Evolutionary conservation across 2,329 filamentous ascomycete species (phyloP), one percentile per base, ranked within the genome.

Genomic region (Neofusicoccum laricinum): DNA sequence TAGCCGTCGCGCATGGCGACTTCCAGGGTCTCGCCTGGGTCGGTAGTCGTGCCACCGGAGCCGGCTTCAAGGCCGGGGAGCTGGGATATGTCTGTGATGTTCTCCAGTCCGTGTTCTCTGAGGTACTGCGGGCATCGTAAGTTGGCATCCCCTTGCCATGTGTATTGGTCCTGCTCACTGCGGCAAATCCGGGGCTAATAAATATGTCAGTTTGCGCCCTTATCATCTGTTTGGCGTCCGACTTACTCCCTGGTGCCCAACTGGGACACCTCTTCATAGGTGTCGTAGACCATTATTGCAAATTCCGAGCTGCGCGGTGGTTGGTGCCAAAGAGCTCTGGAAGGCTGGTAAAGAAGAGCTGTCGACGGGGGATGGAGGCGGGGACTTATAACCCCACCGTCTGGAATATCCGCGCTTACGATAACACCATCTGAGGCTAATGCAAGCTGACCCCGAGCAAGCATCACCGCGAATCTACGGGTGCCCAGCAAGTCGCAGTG

Each of bases 1-100:
- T 34, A 36, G 15, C 55, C 55, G 25, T 58, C 55, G 40, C 55
- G 55, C 55, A 58, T 58, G 55, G 55, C 40, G 17, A 58, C 41
- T 8, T 36, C 40, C 36, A 58, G 34, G 10, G 15, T 30, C 14
- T 19, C 3, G 15, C 55, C 55, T 1, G 17, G 25, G 15, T 58
- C 40, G 17, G 8, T 6, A 43, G 11, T 17, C 2, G 36, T 12
- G n/a, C 6, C 6, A 12, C 21, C 50, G 12, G 38, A n/a, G 5
- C 5, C 10, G 1, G 36, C 53, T n/a, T 34, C 55, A 1, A 58
- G 40, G 25, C 55, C 55, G 15, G 55, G 41, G 4, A 58, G 40
- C 4, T 58, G 2, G n/a, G 40, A 2, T 4, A 58, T 17, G 21
- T 17, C 19, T 4, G 21, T 34, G 38, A 46, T 34, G n/a, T 34